Evolutionary conservation across 2,329 filamentous ascomycete genomes (phyloP), one percentile per base, ranked within the genome.

Genomic region (Verticillium isaacii): DNA sequence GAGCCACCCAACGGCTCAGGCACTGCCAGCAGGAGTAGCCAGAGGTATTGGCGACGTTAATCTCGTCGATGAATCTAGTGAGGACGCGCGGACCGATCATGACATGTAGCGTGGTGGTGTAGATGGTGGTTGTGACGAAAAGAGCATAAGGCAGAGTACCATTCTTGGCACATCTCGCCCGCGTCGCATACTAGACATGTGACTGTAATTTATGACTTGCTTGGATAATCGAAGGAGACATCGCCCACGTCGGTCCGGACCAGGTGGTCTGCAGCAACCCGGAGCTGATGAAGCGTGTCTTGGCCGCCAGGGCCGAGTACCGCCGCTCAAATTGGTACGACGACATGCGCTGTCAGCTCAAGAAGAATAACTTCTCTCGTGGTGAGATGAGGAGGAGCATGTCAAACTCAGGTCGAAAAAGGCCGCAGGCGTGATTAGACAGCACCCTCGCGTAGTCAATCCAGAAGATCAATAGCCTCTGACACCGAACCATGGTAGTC

Each of bases 61-160:
- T 77, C 65, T 85, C 82, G 0, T 68, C 68, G 11, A 78, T 77
- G 0, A 88, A 72, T 70, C 76, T 78, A 5, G 66, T 60, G 59
- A 81, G 76, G 1, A 83, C 77, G 0, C 72, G 74, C 0, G 81
- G 81, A 19, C 77, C 80, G 17, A 78, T 82, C 25, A 82, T 78
- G 63, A 87, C 70, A 68, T 83, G 78, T n/a, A 86, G 76, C 62
- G 87, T 65, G 0, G 79, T 84, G 45, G 78, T 75, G 2, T 85
- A 79, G 8, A 88, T 78, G 1, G 79, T 79, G 1, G 82, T 84
- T 8, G 83, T 86, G 62, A 87, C 85, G 0, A 82, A 83, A 6
- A 6, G 37, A 41, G 37, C 37, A 41, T 1, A 17, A 14, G 15
- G 5, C 15, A 14, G 15, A 41, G 12, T 41, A 11, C 15, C 15